phyloP scores from a whole-genome alignment of 352 stramenopile genomes.

The Phytophthora melonis region DNA sequence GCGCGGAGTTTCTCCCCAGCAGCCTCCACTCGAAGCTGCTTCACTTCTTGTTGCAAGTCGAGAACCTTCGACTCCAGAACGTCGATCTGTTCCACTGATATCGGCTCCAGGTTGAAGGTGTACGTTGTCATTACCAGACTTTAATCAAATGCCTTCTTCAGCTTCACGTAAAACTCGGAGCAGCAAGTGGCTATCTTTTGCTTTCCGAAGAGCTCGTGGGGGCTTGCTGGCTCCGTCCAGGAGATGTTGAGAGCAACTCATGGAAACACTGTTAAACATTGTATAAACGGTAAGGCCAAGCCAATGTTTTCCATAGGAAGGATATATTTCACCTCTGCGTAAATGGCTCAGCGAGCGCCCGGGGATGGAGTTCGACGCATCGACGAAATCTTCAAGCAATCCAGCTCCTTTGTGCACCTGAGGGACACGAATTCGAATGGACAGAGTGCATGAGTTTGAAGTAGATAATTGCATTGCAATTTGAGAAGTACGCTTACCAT shows the following conservation, averaged over 20 bases:
- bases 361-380: conserved; percentile 4
- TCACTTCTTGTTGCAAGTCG: conserved; percentile 21
- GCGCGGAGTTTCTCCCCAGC: background rate
- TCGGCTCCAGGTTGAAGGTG: conserved; percentile 3
- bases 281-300: background rate
- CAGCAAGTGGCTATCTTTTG: conserved; percentile 4
- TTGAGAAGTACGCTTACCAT: background rate
- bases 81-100: conserved; percentile 13
- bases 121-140: no score
- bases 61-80: conserved; percentile 10
- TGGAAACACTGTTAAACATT: conserved; percentile 14
- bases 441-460: background rate
- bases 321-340: background rate
- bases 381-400: background rate
- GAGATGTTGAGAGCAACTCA: conserved; percentile 5
- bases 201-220: conserved; percentile 6
- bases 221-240: background rate
- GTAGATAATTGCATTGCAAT: background rate
- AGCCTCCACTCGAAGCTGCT: conserved; percentile 11
- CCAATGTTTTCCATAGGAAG: no score
- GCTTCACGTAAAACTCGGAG: conserved; percentile 20
- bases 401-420: background rate
- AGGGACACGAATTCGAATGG: no score
- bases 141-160: no score
- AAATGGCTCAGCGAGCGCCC: background rate